Conservation (phyloP, 139 green algal genomes). For the Asterochloris sp. region DNA sequence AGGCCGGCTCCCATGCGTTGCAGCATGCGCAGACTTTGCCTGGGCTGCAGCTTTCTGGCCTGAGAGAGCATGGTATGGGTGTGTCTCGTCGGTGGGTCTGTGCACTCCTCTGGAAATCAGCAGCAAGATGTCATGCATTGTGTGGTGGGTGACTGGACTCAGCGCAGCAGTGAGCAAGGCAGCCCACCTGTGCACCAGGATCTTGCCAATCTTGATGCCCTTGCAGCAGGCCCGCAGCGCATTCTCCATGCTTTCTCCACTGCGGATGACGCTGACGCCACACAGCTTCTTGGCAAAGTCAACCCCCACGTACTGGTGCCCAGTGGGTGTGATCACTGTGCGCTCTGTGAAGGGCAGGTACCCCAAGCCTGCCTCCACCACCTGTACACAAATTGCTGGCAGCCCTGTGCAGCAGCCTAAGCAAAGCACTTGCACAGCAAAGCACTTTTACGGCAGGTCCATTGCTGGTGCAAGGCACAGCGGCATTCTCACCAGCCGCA, state of each 20-base stretch:
- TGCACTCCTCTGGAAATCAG: no score
- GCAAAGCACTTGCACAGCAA: background rate
- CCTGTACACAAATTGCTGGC: conserved; percentile 9
- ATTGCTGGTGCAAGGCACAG: background rate
- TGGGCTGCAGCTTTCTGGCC: no score
- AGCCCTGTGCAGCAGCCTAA: background rate
- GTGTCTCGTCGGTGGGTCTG: no score
- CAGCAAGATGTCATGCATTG: no score
- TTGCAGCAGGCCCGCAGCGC: conserved; percentile 96
- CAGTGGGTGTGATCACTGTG: conserved; percentile 86
- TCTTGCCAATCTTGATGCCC: conserved; percentile 98
- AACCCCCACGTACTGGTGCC: conserved; percentile 84
- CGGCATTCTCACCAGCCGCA: conserved; percentile 52
- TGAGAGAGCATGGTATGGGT: no score
- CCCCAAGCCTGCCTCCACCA: conserved; percentile 86
- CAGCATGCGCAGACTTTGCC: no score
- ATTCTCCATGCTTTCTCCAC: conserved; percentile 95
- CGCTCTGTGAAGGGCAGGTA: conserved; percentile 93
- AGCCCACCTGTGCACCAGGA: conserved; percentile 79
- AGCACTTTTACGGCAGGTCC: background rate
- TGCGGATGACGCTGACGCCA: conserved; percentile 94
- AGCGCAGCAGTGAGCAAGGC: no score
- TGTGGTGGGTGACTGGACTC: no score
- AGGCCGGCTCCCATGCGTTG: no score
- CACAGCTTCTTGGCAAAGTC: conserved; percentile 95